Evolutionary conservation across 2,329 filamentous ascomycete genomes (phyloP).

Genomic region (Aspergillus sp.): DNA sequence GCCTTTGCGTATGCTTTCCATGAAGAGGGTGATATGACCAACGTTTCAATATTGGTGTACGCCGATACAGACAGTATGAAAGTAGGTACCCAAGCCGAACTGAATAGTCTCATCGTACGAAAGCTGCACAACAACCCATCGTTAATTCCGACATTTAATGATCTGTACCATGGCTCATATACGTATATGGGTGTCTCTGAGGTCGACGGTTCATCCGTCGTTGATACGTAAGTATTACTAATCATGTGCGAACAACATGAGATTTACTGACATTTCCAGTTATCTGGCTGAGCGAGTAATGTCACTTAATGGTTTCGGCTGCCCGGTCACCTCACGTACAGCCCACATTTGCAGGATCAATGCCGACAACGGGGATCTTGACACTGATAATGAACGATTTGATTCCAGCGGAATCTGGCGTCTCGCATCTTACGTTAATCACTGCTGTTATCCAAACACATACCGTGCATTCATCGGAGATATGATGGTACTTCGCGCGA

Average conservation of each 20-base stretch:
- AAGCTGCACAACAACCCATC: slow-evolving; percentile 50
- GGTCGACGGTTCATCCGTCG: slow-evolving; percentile 43
- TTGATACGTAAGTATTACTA: slow-evolving; percentile 48
- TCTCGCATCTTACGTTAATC: slow-evolving; percentile 54
- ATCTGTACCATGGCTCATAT: slow-evolving; percentile 48
- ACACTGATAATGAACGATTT: background rate
- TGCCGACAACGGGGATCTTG: background rate
- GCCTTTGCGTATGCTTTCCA: slow-evolving; percentile 48
- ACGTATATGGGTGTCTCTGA: slow-evolving; percentile 23
- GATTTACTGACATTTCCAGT: slow-evolving; percentile 27
- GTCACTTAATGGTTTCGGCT: slow-evolving; percentile 49
- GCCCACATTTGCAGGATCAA: slow-evolving; percentile 19
- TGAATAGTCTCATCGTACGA: slow-evolving; percentile 47
- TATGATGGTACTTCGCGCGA: slow-evolving; percentile 54
- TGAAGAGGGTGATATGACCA: background rate
- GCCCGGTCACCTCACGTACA: slow-evolving; percentile 26
- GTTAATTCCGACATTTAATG: slow-evolving; percentile 32
- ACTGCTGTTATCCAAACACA: slow-evolving; percentile 54
- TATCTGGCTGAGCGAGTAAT: slow-evolving; percentile 52
- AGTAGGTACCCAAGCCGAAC: slow-evolving; percentile 44
- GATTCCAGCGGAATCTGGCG: slow-evolving; percentile 51
- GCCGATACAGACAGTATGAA: slow-evolving; percentile 30
- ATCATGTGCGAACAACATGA: background rate
- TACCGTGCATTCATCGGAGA: slow-evolving; percentile 56
- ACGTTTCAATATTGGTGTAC: slow-evolving; percentile 44